Base-by-base conservation (phyloP, 192 early-diverging fungal species). In the Thoreauomyces humboldtii region DNA sequence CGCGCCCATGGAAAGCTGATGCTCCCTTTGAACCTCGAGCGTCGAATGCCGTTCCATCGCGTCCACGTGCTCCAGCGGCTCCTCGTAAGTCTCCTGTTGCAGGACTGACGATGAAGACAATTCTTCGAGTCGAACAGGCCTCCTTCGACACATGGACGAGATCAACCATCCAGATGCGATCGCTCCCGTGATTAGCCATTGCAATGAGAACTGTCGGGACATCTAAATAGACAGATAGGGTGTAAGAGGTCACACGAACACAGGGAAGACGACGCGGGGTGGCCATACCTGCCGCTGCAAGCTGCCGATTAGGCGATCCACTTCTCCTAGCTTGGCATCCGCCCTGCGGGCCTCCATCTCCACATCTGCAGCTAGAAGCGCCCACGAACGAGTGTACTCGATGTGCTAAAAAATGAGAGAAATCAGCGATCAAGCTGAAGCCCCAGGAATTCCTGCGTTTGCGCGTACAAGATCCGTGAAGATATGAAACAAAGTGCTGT, bases 401-500 rank as follows among this genome's bases (percentile, higher is more conserved):
- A 45, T 44, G 36, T 65, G 63, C 63, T 65, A 43, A 62, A 22
- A 17, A 7, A 48, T 4, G 22, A 28, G 24, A 21, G 17, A 25
- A n/a, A 45, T 46, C 44, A 41, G 38, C 38, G 17, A 41, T 9
- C 17, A 17, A 41, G 38, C 9, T 12, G 19, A 2, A 17, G n/a
- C 19, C 12, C 5, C 44, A 46, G n/a, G n/a, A n/a, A n/a, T n/a
- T n/a, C n/a, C 14, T 2, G 14, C 44, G n/a, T 4, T 2, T 29
- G 17, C 24, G 63, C 64, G 19, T 37, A 78, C 76, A 69, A 78
- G 28, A 52, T 78, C 76, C 9, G 42, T 59, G 24, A 69, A 73
- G 33, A 78, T 70, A 12, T 59, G 11, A n/a, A 29, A 45, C 55
- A 73, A 52, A 4, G 69, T 71, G 25, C 63, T 35, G 44, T 78